Evolutionary conservation across 139 green algal genomes (phyloP), one percentile per base, ranked within the genome.

Genomic region (Chlorella sp.): DNA sequence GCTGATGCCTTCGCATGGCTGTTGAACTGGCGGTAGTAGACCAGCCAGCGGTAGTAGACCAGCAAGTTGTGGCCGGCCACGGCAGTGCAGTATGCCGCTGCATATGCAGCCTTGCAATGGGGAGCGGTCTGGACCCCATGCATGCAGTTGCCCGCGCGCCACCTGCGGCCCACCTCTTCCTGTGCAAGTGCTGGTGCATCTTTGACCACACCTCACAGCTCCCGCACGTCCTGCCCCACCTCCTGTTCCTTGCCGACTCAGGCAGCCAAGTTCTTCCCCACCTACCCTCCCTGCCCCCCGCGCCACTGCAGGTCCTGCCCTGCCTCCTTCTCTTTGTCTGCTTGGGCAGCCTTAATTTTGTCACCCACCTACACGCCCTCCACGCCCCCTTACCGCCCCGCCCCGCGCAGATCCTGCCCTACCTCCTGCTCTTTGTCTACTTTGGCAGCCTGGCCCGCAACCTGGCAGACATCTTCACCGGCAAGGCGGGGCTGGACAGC

Each of bases 341-440:
- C 19, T 24, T 48, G n/a, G 1, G 73, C 73, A 80, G 12, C 37
- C 37, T 96, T n/a, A n/a, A 32, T 22, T 12, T 36, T 24, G 42
- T 26, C 40, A 14, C 42, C 76, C 28, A 11, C 76, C 14, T 12
- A 16, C 1, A 3, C 15, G 30, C 48, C 71, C 71, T 48, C 71
- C 66, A 5, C 0, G 30, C 57, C 60, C 12, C 16, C n/a, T 77
- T n/a, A n/a, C n/a, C n/a, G 60, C 64, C 22, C 82, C 26, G 0
- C 28, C 66, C 36, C 11, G 1, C 57, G 34, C 88, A 91, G 88
- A 83, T 91, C 60, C 78, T 93, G 77, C 91, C 91, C 69, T 93
- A 93, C 88, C 84, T 93, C 18, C 42, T 91, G 78, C 78, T 93
- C 3, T 97, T 97, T 89, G 94, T 96, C 1, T 98, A 98, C 88